Conservation (phyloP, 2,329 filamentous ascomycete genomes). For the Pseudogymnoascus sp. region DNA sequence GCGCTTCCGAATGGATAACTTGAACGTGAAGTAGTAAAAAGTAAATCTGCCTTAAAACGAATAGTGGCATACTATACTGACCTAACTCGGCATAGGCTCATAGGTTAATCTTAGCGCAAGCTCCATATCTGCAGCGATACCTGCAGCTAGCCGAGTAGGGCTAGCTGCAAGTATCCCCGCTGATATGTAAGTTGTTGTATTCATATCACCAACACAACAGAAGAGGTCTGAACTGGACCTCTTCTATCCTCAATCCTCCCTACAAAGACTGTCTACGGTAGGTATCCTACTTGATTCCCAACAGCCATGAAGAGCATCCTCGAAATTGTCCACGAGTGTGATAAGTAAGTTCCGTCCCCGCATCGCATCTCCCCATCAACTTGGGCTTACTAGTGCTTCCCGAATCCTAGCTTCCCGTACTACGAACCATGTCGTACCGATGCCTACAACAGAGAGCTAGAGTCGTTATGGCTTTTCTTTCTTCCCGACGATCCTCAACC, state of each 20-base stretch:
- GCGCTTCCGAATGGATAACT: too few species aligned
- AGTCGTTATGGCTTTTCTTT: conserved; percentile 38
- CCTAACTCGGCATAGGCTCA: background rate
- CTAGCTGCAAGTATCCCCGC: background rate
- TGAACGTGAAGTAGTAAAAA: too few species aligned
- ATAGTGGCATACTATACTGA: too few species aligned
- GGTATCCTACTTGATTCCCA: background rate
- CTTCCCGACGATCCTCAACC: conserved; percentile 37
- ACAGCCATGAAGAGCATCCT: conserved; percentile 23
- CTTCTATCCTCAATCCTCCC: background rate
- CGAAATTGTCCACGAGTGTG: conserved; percentile 33
- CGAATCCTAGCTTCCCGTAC: conserved; percentile 14
- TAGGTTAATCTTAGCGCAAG: background rate
- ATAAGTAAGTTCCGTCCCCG: conserved; percentile 32
- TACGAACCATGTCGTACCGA: conserved; percentile 30
- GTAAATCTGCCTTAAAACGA: too few species aligned
- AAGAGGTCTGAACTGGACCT: too few species aligned
- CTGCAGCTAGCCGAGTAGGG: background rate
- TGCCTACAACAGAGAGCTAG: conserved; percentile 35
- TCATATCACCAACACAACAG: background rate
- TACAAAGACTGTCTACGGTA: background rate
- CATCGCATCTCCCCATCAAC: background rate
- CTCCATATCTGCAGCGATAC: background rate
- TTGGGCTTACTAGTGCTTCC: background rate
- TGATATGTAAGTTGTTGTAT: background rate